Conservation (phyloP, 2,329 filamentous ascomycete genomes). For the Phyllosticta citrichinensis region DNA sequence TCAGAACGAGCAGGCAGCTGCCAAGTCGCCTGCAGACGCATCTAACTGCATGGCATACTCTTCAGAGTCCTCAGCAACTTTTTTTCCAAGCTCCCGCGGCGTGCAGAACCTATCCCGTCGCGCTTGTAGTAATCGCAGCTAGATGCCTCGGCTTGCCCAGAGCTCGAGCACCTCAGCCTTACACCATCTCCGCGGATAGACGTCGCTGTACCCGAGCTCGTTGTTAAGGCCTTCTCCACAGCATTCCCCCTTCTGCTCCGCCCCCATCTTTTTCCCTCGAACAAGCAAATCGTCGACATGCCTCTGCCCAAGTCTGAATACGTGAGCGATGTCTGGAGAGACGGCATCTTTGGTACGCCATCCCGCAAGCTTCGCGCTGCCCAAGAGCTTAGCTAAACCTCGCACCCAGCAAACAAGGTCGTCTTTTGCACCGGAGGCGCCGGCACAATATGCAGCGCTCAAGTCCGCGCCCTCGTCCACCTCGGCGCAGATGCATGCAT, state of each 20-base stretch:
- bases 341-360: constrained; percentile 70
- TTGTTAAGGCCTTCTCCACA: not conserved
- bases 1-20: not conserved
- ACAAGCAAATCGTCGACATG: constrained; percentile 37
- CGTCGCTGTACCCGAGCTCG: not conserved
- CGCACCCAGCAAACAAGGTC: constrained; percentile 62
- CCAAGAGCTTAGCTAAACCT: not conserved
- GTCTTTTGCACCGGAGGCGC: constrained; percentile 93
- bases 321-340: constrained; percentile 73
- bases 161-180: not conserved
- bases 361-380: constrained; percentile 12
- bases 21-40: not conserved
- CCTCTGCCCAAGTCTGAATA: constrained; percentile 62
- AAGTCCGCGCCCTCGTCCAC: constrained; percentile 82
- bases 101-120: not conserved
- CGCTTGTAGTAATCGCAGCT: not conserved
- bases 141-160: not conserved
- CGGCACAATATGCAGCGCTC: constrained; percentile 86
- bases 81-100: not conserved
- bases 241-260: not conserved
- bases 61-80: not conserved
- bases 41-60: not conserved
- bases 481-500: constrained; percentile 92
- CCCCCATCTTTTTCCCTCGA: not conserved
- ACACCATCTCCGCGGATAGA: not conserved